These are phyloP conservation scores for Juncus effusus DNA, from an alignment of 176 grass and related monocot species.

Conservation along the genomic window DNA sequence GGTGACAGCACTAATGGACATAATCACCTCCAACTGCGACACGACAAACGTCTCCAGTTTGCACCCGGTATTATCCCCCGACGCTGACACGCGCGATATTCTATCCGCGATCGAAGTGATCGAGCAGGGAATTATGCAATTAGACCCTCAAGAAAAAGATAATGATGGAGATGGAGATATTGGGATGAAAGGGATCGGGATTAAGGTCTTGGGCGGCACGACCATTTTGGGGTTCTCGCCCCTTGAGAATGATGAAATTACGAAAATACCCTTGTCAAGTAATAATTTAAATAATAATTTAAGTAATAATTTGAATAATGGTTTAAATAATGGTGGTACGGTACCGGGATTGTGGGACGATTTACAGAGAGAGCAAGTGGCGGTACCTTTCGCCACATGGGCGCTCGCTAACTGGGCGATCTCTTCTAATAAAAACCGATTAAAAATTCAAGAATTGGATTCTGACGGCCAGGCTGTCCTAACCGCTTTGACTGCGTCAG, in stretches of 20 bases:
- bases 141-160: slow-evolving; percentile 55
- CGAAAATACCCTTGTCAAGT: background rate
- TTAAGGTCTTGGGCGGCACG: slow-evolving; percentile 94
- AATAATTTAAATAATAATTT: slow-evolving; percentile 24
- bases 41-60: slow-evolving; percentile 57
- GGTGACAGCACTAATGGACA: slow-evolving; percentile 95
- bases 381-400: slow-evolving; percentile 98
- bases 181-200: slow-evolving; percentile 82
- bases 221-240: slow-evolving; percentile 80
- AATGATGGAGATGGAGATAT: slow-evolving; percentile 51
- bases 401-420: slow-evolving; percentile 96
- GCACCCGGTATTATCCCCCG: slow-evolving; percentile 58
- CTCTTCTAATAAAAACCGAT: slow-evolving; percentile 74
- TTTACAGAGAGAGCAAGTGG: slow-evolving; percentile 93
- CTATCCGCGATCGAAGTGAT: slow-evolving; percentile 80
- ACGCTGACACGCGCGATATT: slow-evolving; percentile 80
- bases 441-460: slow-evolving; percentile 88
- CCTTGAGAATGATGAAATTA: slow-evolving; percentile 25
- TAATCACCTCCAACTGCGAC: slow-evolving; percentile 87
- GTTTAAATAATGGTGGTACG: slow-evolving; percentile 34
- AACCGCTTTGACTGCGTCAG: slow-evolving; percentile 69
- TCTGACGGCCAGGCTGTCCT: slow-evolving; percentile 69
- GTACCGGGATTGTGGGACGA: slow-evolving; percentile 94
- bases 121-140: slow-evolving; percentile 85
- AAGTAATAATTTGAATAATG: slow-evolving; percentile 29